Evolutionary conservation across 2,329 filamentous ascomycete genomes (phyloP), one percentile per base, ranked within the genome.

Genomic region (Cladosporium oxysporum): DNA sequence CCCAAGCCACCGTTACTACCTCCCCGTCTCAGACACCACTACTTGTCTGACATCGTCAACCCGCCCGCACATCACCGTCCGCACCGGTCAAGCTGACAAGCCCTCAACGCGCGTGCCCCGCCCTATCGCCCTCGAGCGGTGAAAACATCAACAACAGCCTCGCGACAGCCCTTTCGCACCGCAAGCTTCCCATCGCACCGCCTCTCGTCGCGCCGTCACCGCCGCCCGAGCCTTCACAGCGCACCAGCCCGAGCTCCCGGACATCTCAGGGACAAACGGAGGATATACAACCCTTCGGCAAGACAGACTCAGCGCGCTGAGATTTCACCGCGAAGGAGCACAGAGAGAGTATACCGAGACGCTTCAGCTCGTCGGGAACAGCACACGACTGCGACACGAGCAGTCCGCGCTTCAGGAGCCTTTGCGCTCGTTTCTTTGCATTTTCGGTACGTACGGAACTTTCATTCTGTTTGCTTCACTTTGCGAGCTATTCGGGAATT

Each of bases 371-470:
- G 50, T 35, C 35, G 58, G 58, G 35, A 41, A 65, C 50, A 57
- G 55, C 49, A 62, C 41, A 66, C 62, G 58, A 64, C 58, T 53
- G 63, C 63, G 65, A 68, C 65, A 58, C 57, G 65, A 66, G 67
- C 69, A 65, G 61, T 31, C 58, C 61, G 63, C 58, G 67, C 62
- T 65, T 47, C 59, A 58, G 69, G 72, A 72, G 73, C 72, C 73
- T 71, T 70, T 71, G 74, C 70, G 73, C 73, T 75, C 73, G 67
- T 69, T 65, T 66, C 65, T 59, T 70, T 63, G 61, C 68, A 69
- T 69, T 70, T 71, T 73, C 72, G 70, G 72, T 74, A 74, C 37
- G 72, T 70, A 52, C 23, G 29, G 28, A 47, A 64, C 66, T 64
- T 49, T 61, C 66, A 4, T 57, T 33, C 21, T n/a, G 12, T n/a